These are phyloP conservation scores for Puccinellia tenuiflora DNA, from an alignment of 176 grass and related monocot genomes.

Conservation along the genomic window DNA sequence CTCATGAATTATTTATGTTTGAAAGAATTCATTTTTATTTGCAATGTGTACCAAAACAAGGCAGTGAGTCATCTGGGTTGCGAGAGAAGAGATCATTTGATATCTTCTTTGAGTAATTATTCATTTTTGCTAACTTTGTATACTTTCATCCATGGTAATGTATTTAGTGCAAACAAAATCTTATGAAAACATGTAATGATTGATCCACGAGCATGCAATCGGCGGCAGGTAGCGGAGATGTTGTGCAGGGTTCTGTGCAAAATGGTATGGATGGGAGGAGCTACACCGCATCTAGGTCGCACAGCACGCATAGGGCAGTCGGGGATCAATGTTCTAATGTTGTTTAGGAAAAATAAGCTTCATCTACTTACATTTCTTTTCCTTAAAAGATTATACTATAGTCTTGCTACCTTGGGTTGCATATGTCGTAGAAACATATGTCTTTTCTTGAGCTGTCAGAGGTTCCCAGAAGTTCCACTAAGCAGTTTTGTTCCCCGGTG, in stretches of 20 bases:
- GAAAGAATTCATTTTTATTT: neutral
- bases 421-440: neutral
- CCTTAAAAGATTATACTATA: neutral
- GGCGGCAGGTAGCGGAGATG: neutral
- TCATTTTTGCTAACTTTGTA: neutral
- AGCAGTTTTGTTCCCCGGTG: neutral
- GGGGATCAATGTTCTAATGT: no score
- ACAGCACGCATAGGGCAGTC: neutral
- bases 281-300: neutral
- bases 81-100: neutral
- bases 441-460: neutral
- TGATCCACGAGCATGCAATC: neutral
- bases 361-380: neutral
- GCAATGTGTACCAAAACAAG: neutral
- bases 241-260: neutral
- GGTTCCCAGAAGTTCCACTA: neutral
- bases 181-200: neutral
- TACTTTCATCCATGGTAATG: neutral
- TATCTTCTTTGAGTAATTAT: neutral
- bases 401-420: neutral
- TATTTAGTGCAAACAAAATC: neutral
- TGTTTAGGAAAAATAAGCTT: constrained; percentile 3
- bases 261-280: neutral
- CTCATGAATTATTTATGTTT: neutral
- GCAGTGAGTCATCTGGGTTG: neutral